These are phyloP conservation scores for Alloascoidea africana DNA, from an alignment of 805 yeast species.

Conservation along the genomic window DNA sequence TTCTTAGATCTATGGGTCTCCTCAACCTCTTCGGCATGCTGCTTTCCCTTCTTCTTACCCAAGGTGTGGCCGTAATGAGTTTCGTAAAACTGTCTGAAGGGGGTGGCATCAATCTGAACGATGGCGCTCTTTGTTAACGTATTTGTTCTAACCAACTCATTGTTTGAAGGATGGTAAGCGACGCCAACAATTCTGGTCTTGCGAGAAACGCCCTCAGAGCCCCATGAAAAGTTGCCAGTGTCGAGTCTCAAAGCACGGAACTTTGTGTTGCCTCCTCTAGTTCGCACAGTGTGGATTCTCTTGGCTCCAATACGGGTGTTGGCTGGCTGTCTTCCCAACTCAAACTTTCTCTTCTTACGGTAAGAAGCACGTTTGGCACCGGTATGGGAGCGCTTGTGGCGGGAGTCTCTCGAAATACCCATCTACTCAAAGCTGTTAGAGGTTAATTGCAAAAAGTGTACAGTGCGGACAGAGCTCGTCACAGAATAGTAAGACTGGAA, in stretches of 20 bases:
- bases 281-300: slow-evolving; percentile 98
- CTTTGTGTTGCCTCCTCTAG: slow-evolving; percentile 99
- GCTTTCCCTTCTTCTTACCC: slow-evolving; percentile 65
- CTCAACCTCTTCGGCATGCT: slow-evolving; percentile 18
- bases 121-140: slow-evolving; percentile 97
- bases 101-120: slow-evolving; percentile 99
- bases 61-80: slow-evolving; percentile 90
- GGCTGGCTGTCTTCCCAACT: slow-evolving; percentile 98
- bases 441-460: too few relatives aligned
- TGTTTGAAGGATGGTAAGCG: slow-evolving; percentile 98
- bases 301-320: slow-evolving; percentile 98
- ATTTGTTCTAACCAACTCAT: slow-evolving; percentile 99
- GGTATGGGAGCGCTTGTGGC: slow-evolving; percentile 99
- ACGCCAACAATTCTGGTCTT: slow-evolving; percentile 98
- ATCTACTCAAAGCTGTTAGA: too few relatives aligned
- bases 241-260: slow-evolving; percentile 99
- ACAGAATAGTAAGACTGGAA: too few relatives aligned
- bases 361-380: slow-evolving; percentile 99
- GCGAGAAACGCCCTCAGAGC: slow-evolving; percentile 95
- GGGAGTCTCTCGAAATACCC: slow-evolving; percentile 99
- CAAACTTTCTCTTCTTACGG: slow-evolving; percentile 99
- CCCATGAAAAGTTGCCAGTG: slow-evolving; percentile 99
- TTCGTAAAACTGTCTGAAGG: slow-evolving; percentile 99
- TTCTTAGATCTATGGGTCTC: slow-evolving; percentile 54
- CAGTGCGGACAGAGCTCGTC: too few relatives aligned